A percentile compares a stretch with the other conserved stretches of the same genome.
Conservation (phyloP, 805 yeast species). For the Priceomyces carsonii region DNA sequence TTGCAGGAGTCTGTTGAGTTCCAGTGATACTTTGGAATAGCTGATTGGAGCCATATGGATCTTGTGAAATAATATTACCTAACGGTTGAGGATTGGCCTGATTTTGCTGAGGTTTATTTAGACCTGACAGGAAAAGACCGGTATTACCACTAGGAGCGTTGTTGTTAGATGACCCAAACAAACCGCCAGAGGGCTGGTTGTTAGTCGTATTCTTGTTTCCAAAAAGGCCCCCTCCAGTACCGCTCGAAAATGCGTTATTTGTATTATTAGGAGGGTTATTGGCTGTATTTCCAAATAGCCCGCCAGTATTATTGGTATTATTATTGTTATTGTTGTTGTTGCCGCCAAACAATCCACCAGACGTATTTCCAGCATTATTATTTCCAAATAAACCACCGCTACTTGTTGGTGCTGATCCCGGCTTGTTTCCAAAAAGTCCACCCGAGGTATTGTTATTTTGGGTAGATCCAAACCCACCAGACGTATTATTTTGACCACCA, state of each 20-base stretch:
- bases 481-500: conserved; percentile 15
- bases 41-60: conserved; percentile 82
- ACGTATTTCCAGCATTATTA: conserved; percentile 28
- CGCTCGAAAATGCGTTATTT: conserved; percentile 23
- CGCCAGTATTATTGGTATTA: conserved; percentile 18
- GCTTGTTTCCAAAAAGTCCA: conserved; percentile 17
- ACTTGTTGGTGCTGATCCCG: conserved; percentile 18
- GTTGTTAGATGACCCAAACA: conserved; percentile 23
- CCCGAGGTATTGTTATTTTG: conserved; percentile 11
- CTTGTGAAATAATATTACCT: conserved; percentile 32
- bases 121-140: conserved; percentile 16
- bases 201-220: conserved; percentile 25
- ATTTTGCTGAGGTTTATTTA: conserved; percentile 20
- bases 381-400: conserved; percentile 14
- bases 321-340: conserved; percentile 14
- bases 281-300: conserved; percentile 21
- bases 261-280: conserved; percentile 17
- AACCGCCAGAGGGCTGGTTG: conserved; percentile 17
- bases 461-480: conserved; percentile 14
- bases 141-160: conserved; percentile 14
- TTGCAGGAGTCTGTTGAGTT: conserved; percentile 12
- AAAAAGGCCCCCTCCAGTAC: conserved; percentile 44
- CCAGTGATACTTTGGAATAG: conserved; percentile 53
- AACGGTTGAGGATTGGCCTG: conserved; percentile 24
- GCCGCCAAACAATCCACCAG: conserved; percentile 45